Base-by-base conservation (phyloP, 176 grass and related monocot species). In the Rhipidocladum racemiflorum region DNA sequence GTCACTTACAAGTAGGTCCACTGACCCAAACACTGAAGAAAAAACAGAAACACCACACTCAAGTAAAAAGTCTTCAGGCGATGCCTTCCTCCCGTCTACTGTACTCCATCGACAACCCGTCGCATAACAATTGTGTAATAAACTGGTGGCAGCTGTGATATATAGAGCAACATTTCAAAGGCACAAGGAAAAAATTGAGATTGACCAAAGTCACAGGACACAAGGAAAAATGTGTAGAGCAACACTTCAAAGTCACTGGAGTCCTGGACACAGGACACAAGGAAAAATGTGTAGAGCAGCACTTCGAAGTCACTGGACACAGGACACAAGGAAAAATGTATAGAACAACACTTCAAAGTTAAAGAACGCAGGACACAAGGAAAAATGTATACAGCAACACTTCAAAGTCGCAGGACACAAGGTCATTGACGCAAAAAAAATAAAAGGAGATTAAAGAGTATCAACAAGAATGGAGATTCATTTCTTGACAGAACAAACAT, bases 401-500 rank as follows among this genome's bases (percentile, higher is more conserved):
- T 25, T 39, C 15, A 4, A 45, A 65, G 6, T 16, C 28, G 1
- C 50, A n/a, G 23, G 46, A 5, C 8, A 18, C 45, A 61, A 8
- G 70, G n/a, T 40, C 61, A 45, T 25, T 46, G 20, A 73, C n/a
- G 3, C 6, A 6, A 1, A 34, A 1, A 34, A 34, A 34, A 34
- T 34, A 34, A 32, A 11, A 72, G 50, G 28, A 29, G 64, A 69
- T 42, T 72, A 49, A 25, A 50, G 34, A 25, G 53, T 9, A 57
- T 50, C 46, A 65, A 81, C 7, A 38, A 7, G 28, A 39, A 50
- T 29, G 9, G 24, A 29, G 18, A 88, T 68, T 72, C 70, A 77
- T 84, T 85, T 27, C 38, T 85, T 27, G 65, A 73, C 39, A 43
- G 61, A 85, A 80, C 80, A 72, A 76, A 60, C 54, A 25, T 75